Base-by-base conservation (phyloP, 2,329 filamentous ascomycete genomes). In the Tolypocladium album region DNA sequence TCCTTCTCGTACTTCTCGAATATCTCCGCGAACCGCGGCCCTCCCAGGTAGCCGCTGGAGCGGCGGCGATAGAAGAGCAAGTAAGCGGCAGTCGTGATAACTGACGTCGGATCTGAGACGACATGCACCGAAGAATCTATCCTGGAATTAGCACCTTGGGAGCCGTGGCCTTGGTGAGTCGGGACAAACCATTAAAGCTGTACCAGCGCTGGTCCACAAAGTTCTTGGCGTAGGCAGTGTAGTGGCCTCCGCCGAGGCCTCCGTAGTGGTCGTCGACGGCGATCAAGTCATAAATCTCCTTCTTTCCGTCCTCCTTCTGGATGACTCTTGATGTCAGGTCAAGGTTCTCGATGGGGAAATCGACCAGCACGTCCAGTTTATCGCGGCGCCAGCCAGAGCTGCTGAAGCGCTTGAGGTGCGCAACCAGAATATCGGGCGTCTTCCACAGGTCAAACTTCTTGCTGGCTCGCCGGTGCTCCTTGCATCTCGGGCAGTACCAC, bases 371-470 rank as follows among this genome's bases (percentile, higher is more conserved):
- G 67, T 97, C 92, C 55, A 99, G 81, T 79, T 99, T 99, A 73
- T 97, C 92, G 60, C 92, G 82, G 66, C 92, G 88, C 63, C 82
- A 88, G 20, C 90, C 86, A 65, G 87, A 88, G 31, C 89, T 92
- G 70, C 91, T 96, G 72, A 99, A 99, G 8, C 94, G 86, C 79
- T 99, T 99, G 57, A 99, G 81, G 70, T 99, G 94, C 63, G 97
- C 88, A 52, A 97, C 88, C 20, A 99, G 82, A 62, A 97, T 95
- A 72, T 99, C 94, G 0, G 94, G 94, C 2, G 90, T 88, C 70
- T 93, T 97, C 94, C 94, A 99, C 22, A 99, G 83, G 70, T 97
- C 92, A 58, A 99, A 91, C 69, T 94, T 97, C 79, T 99, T 99
- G 75, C 88, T 92, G 24, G 94, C 94, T 62, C 91, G 87, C 20